Evolutionary conservation across 768 basidiomycete species (phyloP).

Genomic region (Podaxis pistillaris): DNA sequence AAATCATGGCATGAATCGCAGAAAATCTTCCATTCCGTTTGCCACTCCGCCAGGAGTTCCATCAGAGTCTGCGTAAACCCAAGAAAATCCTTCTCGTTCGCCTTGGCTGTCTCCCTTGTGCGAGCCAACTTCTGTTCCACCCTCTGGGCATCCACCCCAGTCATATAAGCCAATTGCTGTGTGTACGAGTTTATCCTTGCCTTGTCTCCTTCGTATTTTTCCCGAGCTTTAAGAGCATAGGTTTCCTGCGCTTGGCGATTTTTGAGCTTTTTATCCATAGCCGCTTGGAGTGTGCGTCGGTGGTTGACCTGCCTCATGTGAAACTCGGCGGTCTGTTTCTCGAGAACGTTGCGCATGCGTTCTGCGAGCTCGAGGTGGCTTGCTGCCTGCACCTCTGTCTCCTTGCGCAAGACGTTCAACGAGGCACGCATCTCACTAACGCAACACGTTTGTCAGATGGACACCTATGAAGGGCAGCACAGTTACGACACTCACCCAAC

Average conservation of each 20-base stretch:
- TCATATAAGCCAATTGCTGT: slow-evolving; percentile 78
- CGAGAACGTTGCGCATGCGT: slow-evolving; percentile 71
- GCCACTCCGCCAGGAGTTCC: slow-evolving; percentile 81
- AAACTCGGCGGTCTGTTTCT: slow-evolving; percentile 60
- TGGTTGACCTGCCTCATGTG: slow-evolving; percentile 64
- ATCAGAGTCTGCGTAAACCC: slow-evolving; percentile 75
- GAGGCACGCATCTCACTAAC: slow-evolving; percentile 76
- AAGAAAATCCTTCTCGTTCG: slow-evolving; percentile 87
- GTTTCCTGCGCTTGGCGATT: slow-evolving; percentile 81
- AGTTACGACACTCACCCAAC: slow-evolving; percentile 68
- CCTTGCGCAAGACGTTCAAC: slow-evolving; percentile 73
- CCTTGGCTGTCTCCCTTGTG: slow-evolving; percentile 81
- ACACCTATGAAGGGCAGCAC: background rate
- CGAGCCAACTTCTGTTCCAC: slow-evolving; percentile 80
- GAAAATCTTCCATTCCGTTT: slow-evolving; percentile 89
- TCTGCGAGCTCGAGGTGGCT: slow-evolving; percentile 72
- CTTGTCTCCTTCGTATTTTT: slow-evolving; percentile 89
- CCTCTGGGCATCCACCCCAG: slow-evolving; percentile 88
- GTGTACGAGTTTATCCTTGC: slow-evolving; percentile 87
- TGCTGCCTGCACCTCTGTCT: slow-evolving; percentile 79
- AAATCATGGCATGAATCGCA: slow-evolving; percentile 97
- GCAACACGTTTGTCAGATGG: background rate
- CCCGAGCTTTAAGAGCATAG: slow-evolving; percentile 82
- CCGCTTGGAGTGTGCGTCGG: slow-evolving; percentile 64
- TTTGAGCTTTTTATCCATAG: slow-evolving; percentile 88